Evolutionary conservation across 768 basidiomycete genomes (phyloP), one percentile per base, ranked within the genome.

Genomic region (Mycena indigotica): DNA sequence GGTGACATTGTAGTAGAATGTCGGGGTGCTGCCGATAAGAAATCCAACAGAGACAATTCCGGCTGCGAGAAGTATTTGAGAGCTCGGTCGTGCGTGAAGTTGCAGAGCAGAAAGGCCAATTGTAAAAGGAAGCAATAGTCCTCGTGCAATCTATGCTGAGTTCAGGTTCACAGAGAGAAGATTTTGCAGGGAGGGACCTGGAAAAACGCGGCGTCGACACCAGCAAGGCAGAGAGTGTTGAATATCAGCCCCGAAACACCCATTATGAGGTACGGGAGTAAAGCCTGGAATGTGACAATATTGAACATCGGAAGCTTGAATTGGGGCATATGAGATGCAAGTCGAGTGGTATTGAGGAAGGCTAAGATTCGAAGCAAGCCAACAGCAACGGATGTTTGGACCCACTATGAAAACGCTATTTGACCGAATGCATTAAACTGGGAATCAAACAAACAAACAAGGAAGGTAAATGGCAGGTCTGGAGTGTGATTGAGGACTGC

Each of bases 101-200:
- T 50, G 46, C 6, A 61, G 29, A 10, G 60, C 52, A n/a, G 55
- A 50, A 10, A 62, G 50, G 32, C 10, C 28, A n/a, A 62, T 58
- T 2, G 60, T 61, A 28, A 57, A 61, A 4, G 60, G 60, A 23
- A 61, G 60, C 2, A 57, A 19, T 5, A 61, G 52, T 5, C 60
- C 60, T 21, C 60, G 28, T 5, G 60, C 56, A 21, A 61, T 57
- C 52, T 61, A 28, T 39, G 19, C 15, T 38, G 28, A 25, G 10
- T 28, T 5, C 30, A 25, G n/a, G 41, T 45, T 48, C 25, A 15
- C 8, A 38, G 24, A 23, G 19, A 8, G 25, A 10, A 6, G 23
- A 15, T 15, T 16, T 32, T 35, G 4, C 3, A 24, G 10, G 29
- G 13, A 45, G 44, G 17, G 28, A 28, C 58, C 35, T 56, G 60